Evolutionary conservation across 495 filamentous ascomycete species (phyloP), one percentile per base, ranked within the genome.

Genomic region (Glarea lozoyensis): DNA sequence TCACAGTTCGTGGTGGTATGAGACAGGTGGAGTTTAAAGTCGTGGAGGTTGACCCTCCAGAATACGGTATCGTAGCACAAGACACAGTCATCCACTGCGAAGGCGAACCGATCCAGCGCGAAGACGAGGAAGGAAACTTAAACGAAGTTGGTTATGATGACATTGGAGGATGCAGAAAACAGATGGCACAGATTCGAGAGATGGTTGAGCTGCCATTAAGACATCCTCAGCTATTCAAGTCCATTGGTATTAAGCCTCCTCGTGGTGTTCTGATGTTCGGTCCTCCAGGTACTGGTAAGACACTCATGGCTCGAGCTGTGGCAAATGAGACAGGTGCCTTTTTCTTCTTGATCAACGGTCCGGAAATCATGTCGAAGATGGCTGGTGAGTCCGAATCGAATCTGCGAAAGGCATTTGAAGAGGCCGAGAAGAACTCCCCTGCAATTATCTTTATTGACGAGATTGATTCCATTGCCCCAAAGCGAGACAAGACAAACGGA

Each of bases 311-410:
- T 62, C 88, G 90, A 65, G 90, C 90, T 48, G 90, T 98, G 42
- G 90, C 90, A 63, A 98, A 98, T 66, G 90, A 98, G 72, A 98
- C 90, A 23, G 90, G 90, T 54, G 88, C 88, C 15, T 98, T 98
- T 72, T 98, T 98, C 74, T 98, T 98, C 79, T 68, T 98, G 23
- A 97, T 97, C 76, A 97, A 97, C 68, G 90, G 87, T 47, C 90
- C 90, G 22, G 90, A 97, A 65, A 95, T 97, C 69, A 97, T 97
- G 90, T 95, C 89, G 34, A 97, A 97, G 76, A 97, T 97, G 90
- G 90, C 90, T 24, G 90, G 90, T 74, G 90, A 97, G 62, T 97
- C 90, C 38, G 90, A 97, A 63, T 95, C 89, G 32, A 98, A 98
- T 64, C 66, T 98, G 35, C 81, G 90, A 52, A 96, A 96, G 68